Evolutionary conservation across 1,284 basidiomycete genomes (phyloP), one percentile per base, ranked within the genome.

Genomic region (Puccinia sorghi): DNA sequence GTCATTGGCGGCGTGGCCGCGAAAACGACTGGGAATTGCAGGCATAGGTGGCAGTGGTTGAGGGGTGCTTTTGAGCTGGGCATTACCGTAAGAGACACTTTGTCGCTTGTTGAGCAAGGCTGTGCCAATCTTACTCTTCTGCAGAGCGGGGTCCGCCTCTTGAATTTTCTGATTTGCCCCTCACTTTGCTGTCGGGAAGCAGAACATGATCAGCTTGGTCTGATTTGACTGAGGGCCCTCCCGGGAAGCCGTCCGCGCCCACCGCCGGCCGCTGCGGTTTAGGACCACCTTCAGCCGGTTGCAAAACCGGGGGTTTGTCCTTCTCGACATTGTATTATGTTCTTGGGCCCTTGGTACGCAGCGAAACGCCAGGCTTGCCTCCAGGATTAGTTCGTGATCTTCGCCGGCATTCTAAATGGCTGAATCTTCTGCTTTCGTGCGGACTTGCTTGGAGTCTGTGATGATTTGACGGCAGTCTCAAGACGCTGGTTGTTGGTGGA

Each of bases 101-200:
- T 84, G 83, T 0, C 83, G 80, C 80, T 83, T 83, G 81, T 83
- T 84, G 70, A 83, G 80, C 22, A 84, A 76, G 3, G 77, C 77
- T 2, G 81, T 83, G 32, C 83, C 83, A 71, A 84, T 82, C 76
- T 82, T 83, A 69, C 50, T 77, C 27, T 77, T 77, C 66, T 77
- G 5, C 52, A 37, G 64, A 57, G 41, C 54, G 39, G 17, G 54
- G 52, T 0, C 64, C 75, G 32, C 61, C 64, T 13, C 64, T 39
- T 46, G 39, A 37, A 43, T 48, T 48, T 48, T 25, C 54, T 15
- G 50, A 25, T 4, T 32, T 50, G 0, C 46, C 50, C 32, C 11
- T 70, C n/a, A 8, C 17, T 20, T 9, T 27, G 9, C 20, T 37
- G 12, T 50, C 32, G 13, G 67, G 39, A 32, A 25, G 48, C 54